Evolutionary conservation across 805 yeast species (phyloP).

Genomic region (Isabelozyma gotoi): DNA sequence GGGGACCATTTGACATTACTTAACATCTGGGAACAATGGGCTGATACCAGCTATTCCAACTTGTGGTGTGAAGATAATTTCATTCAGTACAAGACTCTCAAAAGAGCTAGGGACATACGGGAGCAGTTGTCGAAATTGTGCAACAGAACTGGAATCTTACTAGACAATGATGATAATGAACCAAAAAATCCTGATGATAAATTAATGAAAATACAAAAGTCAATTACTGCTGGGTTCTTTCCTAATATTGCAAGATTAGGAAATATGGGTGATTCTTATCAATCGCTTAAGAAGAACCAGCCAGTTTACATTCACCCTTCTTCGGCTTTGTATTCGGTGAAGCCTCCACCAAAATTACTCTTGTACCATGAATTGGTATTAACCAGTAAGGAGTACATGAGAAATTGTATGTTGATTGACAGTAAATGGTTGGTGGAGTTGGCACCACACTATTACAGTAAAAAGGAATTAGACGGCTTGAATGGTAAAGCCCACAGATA

Average conservation of each 20-base stretch:
- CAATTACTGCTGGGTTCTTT: slow-evolving; percentile 68
- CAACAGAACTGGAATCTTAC: slow-evolving; percentile 45
- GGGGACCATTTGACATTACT: slow-evolving; percentile 83
- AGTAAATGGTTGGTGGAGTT: slow-evolving; percentile 72
- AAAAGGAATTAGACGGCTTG: slow-evolving; percentile 21
- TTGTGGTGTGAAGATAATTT: slow-evolving; percentile 87
- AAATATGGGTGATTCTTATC: slow-evolving; percentile 66
- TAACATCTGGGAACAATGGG: slow-evolving; percentile 79
- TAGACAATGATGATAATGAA: slow-evolving; percentile 25
- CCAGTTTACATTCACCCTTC: slow-evolving; percentile 87
- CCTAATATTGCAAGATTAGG: slow-evolving; percentile 62
- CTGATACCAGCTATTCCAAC: slow-evolving; percentile 58
- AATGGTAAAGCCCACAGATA: neutral
- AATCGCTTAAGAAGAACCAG: slow-evolving; percentile 63
- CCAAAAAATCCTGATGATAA: slow-evolving; percentile 13
- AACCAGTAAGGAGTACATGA: slow-evolving; percentile 87
- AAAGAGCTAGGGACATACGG: slow-evolving; percentile 66
- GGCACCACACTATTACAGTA: slow-evolving; percentile 61
- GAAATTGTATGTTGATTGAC: slow-evolving; percentile 70
- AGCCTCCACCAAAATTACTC: slow-evolving; percentile 73
- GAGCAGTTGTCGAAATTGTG: slow-evolving; percentile 67
- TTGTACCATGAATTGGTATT: slow-evolving; percentile 81
- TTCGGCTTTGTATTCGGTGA: slow-evolving; percentile 59
- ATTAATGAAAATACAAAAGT: slow-evolving; percentile 44
- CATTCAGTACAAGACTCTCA: slow-evolving; percentile 71